These are phyloP conservation scores for Yarrowia alimentaria DNA, from an alignment of 805 yeast genomes.

Conservation along the genomic window DNA sequence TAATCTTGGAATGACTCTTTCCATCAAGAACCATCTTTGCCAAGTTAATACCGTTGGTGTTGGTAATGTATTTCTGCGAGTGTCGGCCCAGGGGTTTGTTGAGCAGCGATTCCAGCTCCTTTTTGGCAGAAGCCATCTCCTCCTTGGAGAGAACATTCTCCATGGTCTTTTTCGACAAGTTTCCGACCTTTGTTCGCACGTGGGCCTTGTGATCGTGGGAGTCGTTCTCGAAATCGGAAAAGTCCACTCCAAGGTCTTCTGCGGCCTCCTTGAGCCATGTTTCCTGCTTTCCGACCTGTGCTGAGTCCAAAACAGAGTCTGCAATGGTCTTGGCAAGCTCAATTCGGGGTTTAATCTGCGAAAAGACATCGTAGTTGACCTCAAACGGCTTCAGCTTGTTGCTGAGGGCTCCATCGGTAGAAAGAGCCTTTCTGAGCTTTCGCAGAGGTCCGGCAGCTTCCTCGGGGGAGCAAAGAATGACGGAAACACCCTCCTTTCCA, in stretches of 20 bases:
- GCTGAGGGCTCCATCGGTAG: slow-evolving; percentile 46
- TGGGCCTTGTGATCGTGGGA: slow-evolving; percentile 10
- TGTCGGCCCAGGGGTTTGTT: slow-evolving; percentile 54
- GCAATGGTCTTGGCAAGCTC: slow-evolving; percentile 70
- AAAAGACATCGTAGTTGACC: slow-evolving; percentile 69
- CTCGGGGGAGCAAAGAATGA: slow-evolving; percentile 87
- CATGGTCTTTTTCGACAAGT: slow-evolving; percentile 37
- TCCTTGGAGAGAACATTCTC: slow-evolving; percentile 41
- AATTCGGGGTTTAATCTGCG: slow-evolving; percentile 68
- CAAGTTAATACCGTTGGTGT: slow-evolving; percentile 64
- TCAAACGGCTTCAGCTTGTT: slow-evolving; percentile 59
- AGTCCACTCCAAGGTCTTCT: slow-evolving; percentile 83
- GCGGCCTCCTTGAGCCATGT: slow-evolving; percentile 89
- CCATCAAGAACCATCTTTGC: slow-evolving; percentile 75
- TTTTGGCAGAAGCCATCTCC: slow-evolving; percentile 48
- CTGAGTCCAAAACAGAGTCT: slow-evolving; percentile 61
- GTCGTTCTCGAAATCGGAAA: slow-evolving; percentile 51
- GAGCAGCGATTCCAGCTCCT: slow-evolving; percentile 55
- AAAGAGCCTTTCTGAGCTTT: slow-evolving; percentile 60
- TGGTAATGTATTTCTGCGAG: slow-evolving; percentile 66
- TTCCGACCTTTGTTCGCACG: slow-evolving; percentile 9
- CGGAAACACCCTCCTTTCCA: slow-evolving; percentile 88
- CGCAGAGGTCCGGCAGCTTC: slow-evolving; percentile 87
- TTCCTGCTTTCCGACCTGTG: slow-evolving; percentile 51
- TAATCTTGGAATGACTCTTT: slow-evolving; percentile 60